A percentile compares a stretch with the other conserved stretches of the same genome.
These are phyloP conservation scores for Coniferiporia weirii DNA, from an alignment of 1,284 basidiomycete genomes.

Conservation along the genomic window DNA sequence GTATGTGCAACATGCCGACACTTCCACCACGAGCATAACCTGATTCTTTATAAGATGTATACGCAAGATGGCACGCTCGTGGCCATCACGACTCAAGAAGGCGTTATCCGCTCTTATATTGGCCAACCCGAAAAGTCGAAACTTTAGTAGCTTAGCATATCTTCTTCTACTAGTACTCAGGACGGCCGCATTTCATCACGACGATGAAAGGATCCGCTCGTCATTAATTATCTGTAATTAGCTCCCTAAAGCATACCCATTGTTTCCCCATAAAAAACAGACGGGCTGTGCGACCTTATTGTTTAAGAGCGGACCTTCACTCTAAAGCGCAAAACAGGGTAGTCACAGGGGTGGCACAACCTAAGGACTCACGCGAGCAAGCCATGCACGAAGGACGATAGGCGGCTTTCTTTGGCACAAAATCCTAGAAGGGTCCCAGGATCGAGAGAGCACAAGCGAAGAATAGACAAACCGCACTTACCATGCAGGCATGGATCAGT, in stretches of 20 bases:
- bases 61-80: slow-evolving; percentile 65
- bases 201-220: too few relatives aligned
- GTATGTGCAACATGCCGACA: slow-evolving; percentile 34
- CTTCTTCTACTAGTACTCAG: too few relatives aligned
- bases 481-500: background rate
- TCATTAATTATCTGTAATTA: too few relatives aligned
- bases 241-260: too few relatives aligned
- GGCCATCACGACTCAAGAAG: slow-evolving; percentile 81
- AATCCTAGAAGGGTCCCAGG: background rate
- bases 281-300: too few relatives aligned
- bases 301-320: too few relatives aligned
- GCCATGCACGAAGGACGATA: background rate
- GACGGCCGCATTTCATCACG: too few relatives aligned
- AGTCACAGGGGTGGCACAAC: background rate
- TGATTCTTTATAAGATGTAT: slow-evolving; percentile 54
- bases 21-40: background rate
- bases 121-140: background rate
- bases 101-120: slow-evolving; percentile 45
- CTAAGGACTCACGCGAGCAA: background rate
- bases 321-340: background rate
- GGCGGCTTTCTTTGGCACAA: background rate
- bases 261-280: too few relatives aligned
- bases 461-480: background rate
- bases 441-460: background rate
- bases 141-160: too few relatives aligned